These are phyloP conservation scores for Macroventuria anomochaeta DNA, from an alignment of 2,329 filamentous ascomycete species.

Conservation along the genomic window DNA sequence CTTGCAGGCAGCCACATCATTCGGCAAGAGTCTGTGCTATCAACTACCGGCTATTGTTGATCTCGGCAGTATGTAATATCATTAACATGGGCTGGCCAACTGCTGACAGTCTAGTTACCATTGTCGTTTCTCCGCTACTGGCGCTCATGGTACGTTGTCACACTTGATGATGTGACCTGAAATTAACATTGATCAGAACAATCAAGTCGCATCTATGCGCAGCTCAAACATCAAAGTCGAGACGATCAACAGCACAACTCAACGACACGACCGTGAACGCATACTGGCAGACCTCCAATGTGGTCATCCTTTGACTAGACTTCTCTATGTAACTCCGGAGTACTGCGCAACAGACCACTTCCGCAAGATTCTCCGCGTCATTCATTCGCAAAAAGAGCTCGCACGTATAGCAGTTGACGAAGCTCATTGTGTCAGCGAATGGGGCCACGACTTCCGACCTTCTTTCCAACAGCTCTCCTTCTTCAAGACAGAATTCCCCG, in stretches of 20 bases:
- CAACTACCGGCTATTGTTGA: slow-evolving; percentile 89
- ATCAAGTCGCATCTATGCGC: slow-evolving; percentile 84
- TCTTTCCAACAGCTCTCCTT: slow-evolving; percentile 87
- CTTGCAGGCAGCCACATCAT: slow-evolving; percentile 86
- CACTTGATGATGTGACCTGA: background rate
- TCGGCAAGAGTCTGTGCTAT: slow-evolving; percentile 93
- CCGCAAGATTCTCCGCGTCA: slow-evolving; percentile 72
- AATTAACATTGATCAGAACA: slow-evolving; percentile 65
- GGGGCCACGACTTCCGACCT: slow-evolving; percentile 96
- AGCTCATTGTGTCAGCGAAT: slow-evolving; percentile 96
- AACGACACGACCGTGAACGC: slow-evolving; percentile 63
- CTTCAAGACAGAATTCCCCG: slow-evolving; percentile 81
- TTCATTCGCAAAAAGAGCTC: slow-evolving; percentile 83
- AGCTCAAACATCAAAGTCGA: slow-evolving; percentile 78
- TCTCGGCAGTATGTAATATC: slow-evolving; percentile 72
- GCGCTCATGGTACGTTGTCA: slow-evolving; percentile 76
- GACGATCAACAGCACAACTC: slow-evolving; percentile 87
- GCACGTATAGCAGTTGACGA: slow-evolving; percentile 89
- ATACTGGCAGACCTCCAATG: slow-evolving; percentile 85
- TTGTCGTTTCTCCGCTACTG: slow-evolving; percentile 87
- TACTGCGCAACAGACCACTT: slow-evolving; percentile 80
- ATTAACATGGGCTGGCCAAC: background rate
- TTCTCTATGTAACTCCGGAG: slow-evolving; percentile 94
- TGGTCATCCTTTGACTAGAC: slow-evolving; percentile 80
- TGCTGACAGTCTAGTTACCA: slow-evolving; percentile 67